Evolutionary conservation across 768 basidiomycete species (phyloP).

Genomic region (Kwoniella heveanensis): DNA sequence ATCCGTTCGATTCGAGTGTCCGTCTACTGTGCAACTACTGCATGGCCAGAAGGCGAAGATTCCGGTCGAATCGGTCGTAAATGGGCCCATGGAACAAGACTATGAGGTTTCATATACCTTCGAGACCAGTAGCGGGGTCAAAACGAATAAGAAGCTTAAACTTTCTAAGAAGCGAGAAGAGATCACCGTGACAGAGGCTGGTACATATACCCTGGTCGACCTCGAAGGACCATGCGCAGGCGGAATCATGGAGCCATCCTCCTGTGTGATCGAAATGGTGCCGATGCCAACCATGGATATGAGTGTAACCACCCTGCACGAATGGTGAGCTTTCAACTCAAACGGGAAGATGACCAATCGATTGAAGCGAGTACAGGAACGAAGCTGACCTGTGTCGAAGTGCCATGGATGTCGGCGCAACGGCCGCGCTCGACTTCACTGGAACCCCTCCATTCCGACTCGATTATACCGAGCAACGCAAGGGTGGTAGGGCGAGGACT

Average conservation of each 20-base stretch:
- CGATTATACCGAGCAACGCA: conserved; percentile 73
- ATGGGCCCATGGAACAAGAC: conserved; percentile 58
- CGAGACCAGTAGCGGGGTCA: conserved; percentile 62
- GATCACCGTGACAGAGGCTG: conserved; percentile 62
- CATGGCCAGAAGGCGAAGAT: conserved; percentile 67
- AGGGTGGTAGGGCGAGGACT: conserved; percentile 57
- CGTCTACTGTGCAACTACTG: conserved; percentile 67
- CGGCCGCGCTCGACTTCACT: conserved; percentile 78
- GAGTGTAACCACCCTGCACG: conserved; percentile 83
- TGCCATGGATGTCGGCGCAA: conserved; percentile 77
- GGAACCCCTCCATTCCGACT: conserved; percentile 88
- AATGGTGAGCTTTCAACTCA: conserved; percentile 65
- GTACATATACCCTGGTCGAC: conserved; percentile 72
- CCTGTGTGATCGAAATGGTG: conserved; percentile 64
- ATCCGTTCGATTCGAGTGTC: conserved; percentile 67
- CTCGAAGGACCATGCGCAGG: conserved; percentile 79
- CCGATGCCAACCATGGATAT: conserved; percentile 81
- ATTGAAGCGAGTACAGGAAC: too few species aligned
- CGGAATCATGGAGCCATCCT: conserved; percentile 79
- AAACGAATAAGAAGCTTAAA: conserved; percentile 68
- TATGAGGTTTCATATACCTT: conserved; percentile 65
- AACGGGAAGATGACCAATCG: background rate
- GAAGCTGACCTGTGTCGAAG: conserved; percentile 28
- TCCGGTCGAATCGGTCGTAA: conserved; percentile 63
- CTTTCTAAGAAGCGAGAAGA: conserved; percentile 57